Evolutionary conservation across 2,329 filamentous ascomycete genomes (phyloP).

Genomic region (Colletotrichum cereale): DNA sequence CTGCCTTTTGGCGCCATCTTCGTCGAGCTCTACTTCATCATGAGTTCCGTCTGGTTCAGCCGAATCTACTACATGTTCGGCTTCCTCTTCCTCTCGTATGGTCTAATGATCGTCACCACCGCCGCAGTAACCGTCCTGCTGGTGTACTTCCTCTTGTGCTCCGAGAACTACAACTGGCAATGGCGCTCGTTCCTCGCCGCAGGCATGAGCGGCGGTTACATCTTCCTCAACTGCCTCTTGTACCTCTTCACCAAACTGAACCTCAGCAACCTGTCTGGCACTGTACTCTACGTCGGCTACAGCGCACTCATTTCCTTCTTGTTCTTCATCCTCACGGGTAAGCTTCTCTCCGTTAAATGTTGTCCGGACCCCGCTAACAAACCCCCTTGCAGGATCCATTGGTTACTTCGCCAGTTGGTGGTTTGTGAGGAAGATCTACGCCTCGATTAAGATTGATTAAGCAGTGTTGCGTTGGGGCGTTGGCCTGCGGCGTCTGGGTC

Average conservation of each 20-base stretch:
- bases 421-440: constrained; percentile 94
- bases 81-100: constrained; percentile 97
- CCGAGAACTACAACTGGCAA: constrained; percentile 99
- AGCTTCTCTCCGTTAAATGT: constrained; percentile 52
- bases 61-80: constrained; percentile 99
- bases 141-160: constrained; percentile 95
- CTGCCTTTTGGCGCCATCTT: constrained; percentile 97
- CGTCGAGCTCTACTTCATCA: constrained; percentile 98
- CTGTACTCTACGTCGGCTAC: constrained; percentile 94
- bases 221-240: constrained; percentile 90
- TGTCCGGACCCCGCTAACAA: neutral
- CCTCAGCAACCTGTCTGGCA: constrained; percentile 85
- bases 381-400: constrained; percentile 78
- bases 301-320: constrained; percentile 89
- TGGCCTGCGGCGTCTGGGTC: constrained; percentile 10
- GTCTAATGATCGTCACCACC: constrained; percentile 95
- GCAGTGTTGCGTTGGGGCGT: constrained; percentile 8
- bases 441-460: constrained; percentile 98
- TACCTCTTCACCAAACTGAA: constrained; percentile 93
- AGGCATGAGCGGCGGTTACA: constrained; percentile 90
- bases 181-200: constrained; percentile 95
- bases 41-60: constrained; percentile 98
- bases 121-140: constrained; percentile 93
- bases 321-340: constrained; percentile 95
- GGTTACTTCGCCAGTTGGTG: constrained; percentile 96